phyloP scores from a whole-genome alignment of 345 rosid genomes.

The Gossypioides kirkii region DNA sequence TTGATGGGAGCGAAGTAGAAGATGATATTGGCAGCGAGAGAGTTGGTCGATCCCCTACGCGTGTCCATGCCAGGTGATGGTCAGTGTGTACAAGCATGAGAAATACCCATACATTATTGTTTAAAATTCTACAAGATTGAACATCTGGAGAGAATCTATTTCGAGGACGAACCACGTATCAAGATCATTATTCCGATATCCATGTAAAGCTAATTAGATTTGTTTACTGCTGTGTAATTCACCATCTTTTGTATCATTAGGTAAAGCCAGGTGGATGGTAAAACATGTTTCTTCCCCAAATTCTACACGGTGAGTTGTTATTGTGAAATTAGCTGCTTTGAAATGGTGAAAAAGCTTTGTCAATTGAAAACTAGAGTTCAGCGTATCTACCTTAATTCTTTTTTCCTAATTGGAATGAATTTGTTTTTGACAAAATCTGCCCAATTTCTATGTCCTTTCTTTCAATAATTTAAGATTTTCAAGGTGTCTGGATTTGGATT shows the following conservation, averaged over 20 bases:
- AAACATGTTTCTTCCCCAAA: constrained; percentile 13
- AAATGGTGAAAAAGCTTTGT: not conserved
- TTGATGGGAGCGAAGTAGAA: constrained; percentile 58
- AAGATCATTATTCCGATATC: constrained; percentile 13
- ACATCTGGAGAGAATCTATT: constrained; percentile 22
- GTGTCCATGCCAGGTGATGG: constrained; percentile 57
- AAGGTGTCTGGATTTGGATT: no score
- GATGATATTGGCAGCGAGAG: constrained; percentile 62
- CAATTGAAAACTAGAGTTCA: not conserved
- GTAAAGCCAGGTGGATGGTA: constrained; percentile 15
- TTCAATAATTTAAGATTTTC: no score
- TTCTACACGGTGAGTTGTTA: constrained; percentile 22
- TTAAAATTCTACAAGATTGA: constrained; percentile 17
- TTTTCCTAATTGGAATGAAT: not conserved
- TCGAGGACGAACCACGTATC: constrained; percentile 6
- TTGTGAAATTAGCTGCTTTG: constrained; percentile 9
- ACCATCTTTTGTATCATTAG: constrained; percentile 27
- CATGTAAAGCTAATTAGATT: constrained; percentile 34
- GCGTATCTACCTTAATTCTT: not conserved
- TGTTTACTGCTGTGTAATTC: constrained; percentile 27
- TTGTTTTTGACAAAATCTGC: not conserved
- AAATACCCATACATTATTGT: constrained; percentile 12
- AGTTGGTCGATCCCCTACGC: constrained; percentile 59
- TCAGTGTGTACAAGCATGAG: not conserved
- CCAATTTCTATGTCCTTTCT: no score